Conservation (phyloP, 495 filamentous ascomycete genomes). For the Aspergillus hancockii region DNA sequence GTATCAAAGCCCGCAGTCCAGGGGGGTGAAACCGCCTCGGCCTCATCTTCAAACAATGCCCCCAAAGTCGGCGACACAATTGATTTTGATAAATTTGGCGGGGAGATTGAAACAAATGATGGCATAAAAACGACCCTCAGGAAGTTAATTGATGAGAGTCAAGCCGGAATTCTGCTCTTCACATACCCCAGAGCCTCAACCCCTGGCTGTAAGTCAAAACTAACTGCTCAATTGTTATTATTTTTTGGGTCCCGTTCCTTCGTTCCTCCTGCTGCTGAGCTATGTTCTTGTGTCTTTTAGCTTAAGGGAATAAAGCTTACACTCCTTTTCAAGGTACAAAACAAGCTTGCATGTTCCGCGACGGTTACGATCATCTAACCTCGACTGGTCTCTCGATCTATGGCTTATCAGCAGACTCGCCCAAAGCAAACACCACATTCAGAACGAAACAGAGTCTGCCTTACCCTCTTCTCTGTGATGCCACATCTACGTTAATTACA, state of each 20-base stretch:
- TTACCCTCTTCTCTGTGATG: conserved; percentile 87
- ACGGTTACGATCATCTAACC: conserved; percentile 74
- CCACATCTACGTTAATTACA: conserved; percentile 64
- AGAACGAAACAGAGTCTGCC: conserved; percentile 84
- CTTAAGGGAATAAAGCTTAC: conserved; percentile 1
- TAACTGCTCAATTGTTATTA: conserved; percentile 1
- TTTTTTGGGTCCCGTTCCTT: not conserved
- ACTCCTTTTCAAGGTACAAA: conserved; percentile 65
- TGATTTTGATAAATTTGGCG: conserved; percentile 71
- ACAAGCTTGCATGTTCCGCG: conserved; percentile 91
- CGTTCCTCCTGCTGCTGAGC: not conserved
- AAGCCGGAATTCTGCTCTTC: conserved; percentile 85
- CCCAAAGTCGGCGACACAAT: conserved; percentile 56
- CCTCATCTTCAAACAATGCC: conserved; percentile 22
- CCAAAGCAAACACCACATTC: conserved; percentile 90
- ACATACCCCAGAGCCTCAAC: conserved; percentile 96
- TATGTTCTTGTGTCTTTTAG: not conserved
- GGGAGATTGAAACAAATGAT: conserved; percentile 82
- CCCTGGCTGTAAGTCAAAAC: conserved; percentile 81
- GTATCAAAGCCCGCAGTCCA: conserved; percentile 37
- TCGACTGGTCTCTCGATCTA: conserved; percentile 82
- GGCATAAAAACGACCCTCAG: conserved; percentile 75
- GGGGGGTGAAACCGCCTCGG: conserved; percentile 26
- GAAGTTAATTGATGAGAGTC: conserved; percentile 76
- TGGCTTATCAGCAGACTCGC: conserved; percentile 82